phyloP scores from a whole-genome alignment of 1,284 basidiomycete species.

The Ceratobasidium sp. region DNA sequence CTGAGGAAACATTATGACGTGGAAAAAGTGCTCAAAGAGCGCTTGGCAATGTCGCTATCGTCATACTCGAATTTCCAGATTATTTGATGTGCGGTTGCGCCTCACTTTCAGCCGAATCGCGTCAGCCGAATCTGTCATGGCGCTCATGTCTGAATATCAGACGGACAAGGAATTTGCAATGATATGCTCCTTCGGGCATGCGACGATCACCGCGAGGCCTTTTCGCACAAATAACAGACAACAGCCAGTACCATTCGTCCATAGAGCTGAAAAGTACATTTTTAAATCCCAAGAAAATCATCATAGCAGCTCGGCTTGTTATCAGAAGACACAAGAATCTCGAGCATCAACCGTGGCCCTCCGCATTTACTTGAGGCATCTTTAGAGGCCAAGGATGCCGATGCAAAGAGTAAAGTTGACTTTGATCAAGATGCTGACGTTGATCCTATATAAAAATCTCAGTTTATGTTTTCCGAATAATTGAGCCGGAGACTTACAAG shows the following conservation, averaged over 20 bases:
- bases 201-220: not conserved
- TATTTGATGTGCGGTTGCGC: not conserved
- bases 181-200: not conserved
- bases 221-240: constrained; percentile 5
- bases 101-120: not conserved
- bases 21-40: not conserved
- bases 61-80: too few relatives aligned
- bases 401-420: constrained; percentile 37
- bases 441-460: constrained; percentile 5
- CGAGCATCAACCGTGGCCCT: not conserved
- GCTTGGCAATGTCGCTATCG: not conserved
- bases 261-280: not conserved
- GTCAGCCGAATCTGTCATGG: not conserved
- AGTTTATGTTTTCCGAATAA: not conserved
- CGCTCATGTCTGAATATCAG: not conserved
- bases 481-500: not conserved
- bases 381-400: constrained; percentile 32
- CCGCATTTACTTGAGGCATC: not conserved
- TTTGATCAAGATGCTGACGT: constrained; percentile 30
- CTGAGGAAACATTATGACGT: not conserved
- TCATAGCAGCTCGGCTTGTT: not conserved
- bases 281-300: not conserved
- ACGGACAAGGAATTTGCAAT: not conserved
- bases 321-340: not conserved
- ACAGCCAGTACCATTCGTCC: not conserved